phyloP scores from a whole-genome alignment of 768 basidiomycete species.

The Podaxis sp. region DNA sequence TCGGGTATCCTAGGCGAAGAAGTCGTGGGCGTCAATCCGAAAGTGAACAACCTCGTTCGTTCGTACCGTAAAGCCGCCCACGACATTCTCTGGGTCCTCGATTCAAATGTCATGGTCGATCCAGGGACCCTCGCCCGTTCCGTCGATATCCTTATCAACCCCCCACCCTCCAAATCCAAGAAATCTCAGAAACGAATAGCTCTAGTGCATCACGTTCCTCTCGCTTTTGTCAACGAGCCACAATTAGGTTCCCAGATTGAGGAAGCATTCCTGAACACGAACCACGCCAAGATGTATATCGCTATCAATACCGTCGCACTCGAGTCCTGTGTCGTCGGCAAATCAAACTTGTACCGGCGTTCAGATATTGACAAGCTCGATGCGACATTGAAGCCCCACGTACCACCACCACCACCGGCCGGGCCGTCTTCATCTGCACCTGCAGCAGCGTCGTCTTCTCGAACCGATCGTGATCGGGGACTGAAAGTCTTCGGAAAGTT shows the following conservation, averaged over 20 bases:
- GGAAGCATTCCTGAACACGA: conserved; percentile 94
- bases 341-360: conserved; percentile 91
- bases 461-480: conserved; percentile 35
- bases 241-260: conserved; percentile 82
- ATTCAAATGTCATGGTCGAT: conserved; percentile 87
- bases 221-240: conserved; percentile 70
- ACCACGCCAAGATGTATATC: conserved; percentile 97
- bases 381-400: conserved; percentile 54
- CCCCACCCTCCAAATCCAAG: conserved; percentile 33
- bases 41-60: conserved; percentile 93
- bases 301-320: conserved; percentile 87
- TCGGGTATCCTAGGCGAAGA: conserved; percentile 60
- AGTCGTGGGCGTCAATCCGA: conserved; percentile 89
- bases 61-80: conserved; percentile 78
- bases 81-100: conserved; percentile 95
- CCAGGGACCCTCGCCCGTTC: conserved; percentile 80
- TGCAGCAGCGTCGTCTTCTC: not conserved
- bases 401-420: conserved; percentile 15
- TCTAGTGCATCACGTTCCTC: conserved; percentile 94
- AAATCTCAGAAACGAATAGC: conserved; percentile 52
- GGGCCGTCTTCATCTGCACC: too few species aligned
- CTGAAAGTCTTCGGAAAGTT: conserved; percentile 82
- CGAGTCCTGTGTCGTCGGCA: conserved; percentile 96
- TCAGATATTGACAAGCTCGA: conserved; percentile 81
- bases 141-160: conserved; percentile 66